Evolutionary conservation across 1,139 yeast genomes (phyloP), one percentile per base, ranked within the genome.

Genomic region (Starmera stellimalicola): DNA sequence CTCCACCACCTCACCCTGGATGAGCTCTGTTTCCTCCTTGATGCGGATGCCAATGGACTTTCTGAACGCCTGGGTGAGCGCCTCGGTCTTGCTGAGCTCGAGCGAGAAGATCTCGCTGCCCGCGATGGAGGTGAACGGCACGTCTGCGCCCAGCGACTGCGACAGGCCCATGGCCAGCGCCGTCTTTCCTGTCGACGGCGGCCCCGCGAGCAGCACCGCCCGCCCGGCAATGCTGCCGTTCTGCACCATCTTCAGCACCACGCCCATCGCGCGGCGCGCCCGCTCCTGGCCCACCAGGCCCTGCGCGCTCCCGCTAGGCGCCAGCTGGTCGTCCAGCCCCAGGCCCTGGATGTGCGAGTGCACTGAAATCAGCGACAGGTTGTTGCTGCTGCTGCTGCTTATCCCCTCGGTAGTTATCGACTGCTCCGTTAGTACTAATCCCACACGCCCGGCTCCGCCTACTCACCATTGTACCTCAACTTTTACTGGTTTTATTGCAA

Each of bases 1-100:
- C 60, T 91, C 99, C 27, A 93, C 97, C 32, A 93, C 98, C 61
- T 93, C 99, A 54, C 99, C 99, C 60, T 91, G 97, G 47, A 93
- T 88, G 40, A 93, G 73, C 58, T 93, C 98, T 6, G 96, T 88
- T 57, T 91, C 97, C 60, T 93, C 98, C 57, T 84, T 87, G 57
- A 93, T 93, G 52, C 81, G 78, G 42, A 93, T 84, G 31, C 98
- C 99, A 57, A 93, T 91, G 17, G 94, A 79, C 53, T 84, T 88
- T 56, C 99, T 73, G 65, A 91, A 91, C 7, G 95, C 94, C 63
- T 91, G 98, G 9, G 94, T 87, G 50, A 91, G 69, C 0, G 95
- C 88, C 60, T 93, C 98, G 2, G 98, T 93, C 62, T 91, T 93
- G 44, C 94, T 78, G 47, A 91, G 64, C 48, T 91, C 98, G 49